Evolutionary conservation across 2,329 filamentous ascomycete genomes (phyloP), one percentile per base, ranked within the genome.

Genomic region (Elsinoe fawcettii): DNA sequence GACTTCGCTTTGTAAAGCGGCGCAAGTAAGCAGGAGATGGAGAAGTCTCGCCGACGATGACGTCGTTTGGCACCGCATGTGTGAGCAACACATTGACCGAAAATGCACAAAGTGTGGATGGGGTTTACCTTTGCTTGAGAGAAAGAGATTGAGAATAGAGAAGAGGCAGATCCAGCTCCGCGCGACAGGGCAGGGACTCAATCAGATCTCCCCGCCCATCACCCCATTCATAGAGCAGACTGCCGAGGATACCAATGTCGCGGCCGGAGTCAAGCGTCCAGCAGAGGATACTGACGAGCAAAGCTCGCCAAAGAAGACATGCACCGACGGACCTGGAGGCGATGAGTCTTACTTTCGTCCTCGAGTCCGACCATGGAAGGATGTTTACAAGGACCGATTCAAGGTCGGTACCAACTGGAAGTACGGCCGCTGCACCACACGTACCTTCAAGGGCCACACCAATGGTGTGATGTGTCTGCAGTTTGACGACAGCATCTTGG

Each of bases 331-430:
- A 34, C 56, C 57, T 6, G 34, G 68, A 1, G 20, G 11, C 12
- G 72, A 73, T 32, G 65, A 66, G 12, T 65, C 56, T 12, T 79
- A 77, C 62, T 78, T 80, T 64, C 76, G 76, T 59, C 75, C 75
- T 12, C 70, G 73, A 20, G 74, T 74, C 60, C 73, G 90, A 27
- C 90, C 87, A 0, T 99, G 93, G 93, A 99, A 99, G 72, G 90
- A 95, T 60, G 89, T 99, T 1, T 99, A 99, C 75, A 88, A 90
- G 62, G 92, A 96, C 70, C 83, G 89, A 14, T 97, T 92, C 78
- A 93, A 92, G 70, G 90, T 99, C 49, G 92, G 93, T 54, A 93
- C 86, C 60, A 97, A 97, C 70, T 99, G 93, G 93, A 95, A 96
- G 70, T 90, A 95, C 62, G 92, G 93, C 3, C 84, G 92, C 36